A percentile compares a stretch with the other conserved stretches of the same genome.
phyloP scores from a whole-genome alignment of 176 grass and related monocot species.

The Triticum urartu region DNA sequence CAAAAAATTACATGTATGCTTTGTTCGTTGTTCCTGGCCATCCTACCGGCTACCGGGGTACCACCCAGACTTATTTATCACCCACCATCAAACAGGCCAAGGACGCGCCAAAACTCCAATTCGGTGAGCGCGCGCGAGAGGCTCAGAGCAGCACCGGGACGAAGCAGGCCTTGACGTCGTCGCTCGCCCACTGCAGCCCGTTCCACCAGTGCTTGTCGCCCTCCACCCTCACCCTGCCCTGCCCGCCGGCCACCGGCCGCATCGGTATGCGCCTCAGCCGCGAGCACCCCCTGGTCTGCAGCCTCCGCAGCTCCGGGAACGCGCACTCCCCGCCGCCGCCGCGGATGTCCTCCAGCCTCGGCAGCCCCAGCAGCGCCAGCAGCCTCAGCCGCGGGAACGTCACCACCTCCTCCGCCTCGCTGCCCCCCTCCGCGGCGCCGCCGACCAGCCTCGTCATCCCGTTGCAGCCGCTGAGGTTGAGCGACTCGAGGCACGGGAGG shows the following conservation, averaged over 20 bases:
- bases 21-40: not conserved
- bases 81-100: not conserved
- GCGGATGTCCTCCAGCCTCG: slow-evolving; percentile 43
- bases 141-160: slow-evolving; percentile 38
- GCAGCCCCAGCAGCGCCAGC: slow-evolving; percentile 49
- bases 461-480: slow-evolving; percentile 63
- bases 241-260: slow-evolving; percentile 38
- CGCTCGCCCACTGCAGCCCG: slow-evolving; percentile 40
- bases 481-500: slow-evolving; percentile 47
- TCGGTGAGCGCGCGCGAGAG: not conserved
- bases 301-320: slow-evolving; percentile 50
- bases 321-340: slow-evolving; percentile 25
- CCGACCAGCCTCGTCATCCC: slow-evolving; percentile 34
- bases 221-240: slow-evolving; percentile 46
- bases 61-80: not conserved
- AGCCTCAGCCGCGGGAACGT: slow-evolving; percentile 43
- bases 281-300: slow-evolving; percentile 51
- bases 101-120: slow-evolving; percentile 12
- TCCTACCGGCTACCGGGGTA: no score
- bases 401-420: slow-evolving; percentile 25
- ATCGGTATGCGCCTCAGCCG: slow-evolving; percentile 35
- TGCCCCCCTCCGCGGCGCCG: slow-evolving; percentile 29
- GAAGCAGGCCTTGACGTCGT: slow-evolving; percentile 48
- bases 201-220: slow-evolving; percentile 57
- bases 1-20: not conserved